phyloP scores from a whole-genome alignment of 495 filamentous ascomycete genomes.

The Barbatosphaeria neglecta region DNA sequence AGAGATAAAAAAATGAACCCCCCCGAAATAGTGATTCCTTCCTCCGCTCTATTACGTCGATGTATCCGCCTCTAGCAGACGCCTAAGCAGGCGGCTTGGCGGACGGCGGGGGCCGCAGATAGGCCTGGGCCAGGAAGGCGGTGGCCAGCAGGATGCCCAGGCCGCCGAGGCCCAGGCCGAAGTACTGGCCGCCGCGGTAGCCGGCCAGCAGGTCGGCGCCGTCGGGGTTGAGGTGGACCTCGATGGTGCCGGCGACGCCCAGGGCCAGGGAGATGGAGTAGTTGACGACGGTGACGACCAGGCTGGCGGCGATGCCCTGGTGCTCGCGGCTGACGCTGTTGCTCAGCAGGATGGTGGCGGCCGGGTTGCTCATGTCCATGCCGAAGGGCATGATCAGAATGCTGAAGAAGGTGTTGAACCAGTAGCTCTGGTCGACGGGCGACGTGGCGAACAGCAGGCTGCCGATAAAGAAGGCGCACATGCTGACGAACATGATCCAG shows the following conservation, averaged over 20 bases:
- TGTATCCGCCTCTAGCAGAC: no score
- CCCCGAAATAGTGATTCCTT: no score
- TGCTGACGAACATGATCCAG: conserved; percentile 38
- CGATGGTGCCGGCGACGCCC: conserved; percentile 33
- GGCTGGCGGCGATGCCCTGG: conserved; percentile 43
- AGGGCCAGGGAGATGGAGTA: conserved; percentile 34
- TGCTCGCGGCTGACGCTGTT: conserved; percentile 45
- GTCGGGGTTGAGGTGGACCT: conserved; percentile 14
- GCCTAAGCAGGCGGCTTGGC: no score
- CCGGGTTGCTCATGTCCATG: conserved; percentile 34
- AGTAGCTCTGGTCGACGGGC: conserved; percentile 42
- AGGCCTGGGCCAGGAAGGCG: conserved; percentile 6
- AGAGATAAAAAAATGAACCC: no score
- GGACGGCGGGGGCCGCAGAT: not conserved
- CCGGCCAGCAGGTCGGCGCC: conserved; percentile 29
- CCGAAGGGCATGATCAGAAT: conserved; percentile 46
- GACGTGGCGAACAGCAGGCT: conserved; percentile 33
- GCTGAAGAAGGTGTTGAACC: conserved; percentile 47
- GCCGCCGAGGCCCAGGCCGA: conserved; percentile 42
- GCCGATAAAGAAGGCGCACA: conserved; percentile 35
- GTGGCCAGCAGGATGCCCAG: conserved; percentile 29
- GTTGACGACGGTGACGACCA: conserved; percentile 32
- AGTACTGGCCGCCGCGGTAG: conserved; percentile 45
- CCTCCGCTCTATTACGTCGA: no score
- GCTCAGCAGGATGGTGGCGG: conserved; percentile 43